A percentile compares a stretch with the other conserved stretches of the same genome.
phyloP scores from a whole-genome alignment of 495 filamentous ascomycete genomes.

The Lasiosphaeriaceae sp. region DNA sequence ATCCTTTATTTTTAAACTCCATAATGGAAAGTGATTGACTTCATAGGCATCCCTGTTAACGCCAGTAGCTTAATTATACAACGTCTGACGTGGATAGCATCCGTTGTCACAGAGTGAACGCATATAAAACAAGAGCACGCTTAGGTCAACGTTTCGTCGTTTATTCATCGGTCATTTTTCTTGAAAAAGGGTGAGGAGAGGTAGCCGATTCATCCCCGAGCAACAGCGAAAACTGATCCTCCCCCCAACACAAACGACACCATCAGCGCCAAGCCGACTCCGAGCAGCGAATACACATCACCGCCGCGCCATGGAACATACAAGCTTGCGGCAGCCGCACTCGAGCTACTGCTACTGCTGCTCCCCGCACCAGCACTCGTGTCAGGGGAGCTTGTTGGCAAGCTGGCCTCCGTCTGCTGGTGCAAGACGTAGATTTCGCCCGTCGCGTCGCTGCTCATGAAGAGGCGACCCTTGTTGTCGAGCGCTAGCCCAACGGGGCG shows the following conservation, averaged over 20 bases:
- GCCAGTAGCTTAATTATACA: no score
- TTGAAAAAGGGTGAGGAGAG: slow-evolving; percentile 1
- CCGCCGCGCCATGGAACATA: no score
- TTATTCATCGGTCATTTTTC: no score
- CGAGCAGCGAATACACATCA: slow-evolving; percentile 4
- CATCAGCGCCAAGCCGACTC: slow-evolving; percentile 5
- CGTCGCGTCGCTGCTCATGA: slow-evolving; percentile 53
- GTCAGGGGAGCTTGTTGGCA: not conserved
- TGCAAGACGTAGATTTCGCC: slow-evolving; percentile 56
- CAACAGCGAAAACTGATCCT: not conserved
- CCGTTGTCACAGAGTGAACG: no score
- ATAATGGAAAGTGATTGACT: no score
- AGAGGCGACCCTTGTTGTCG: slow-evolving; percentile 45
- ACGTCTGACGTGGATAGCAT: no score
- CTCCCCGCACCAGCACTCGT: not conserved
- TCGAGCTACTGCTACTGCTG: not conserved
- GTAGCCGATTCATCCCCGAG: not conserved
- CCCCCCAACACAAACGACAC: slow-evolving; percentile 6
- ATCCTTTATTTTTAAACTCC: no score
- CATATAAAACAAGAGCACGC: no score
- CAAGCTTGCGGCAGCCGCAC: not conserved
- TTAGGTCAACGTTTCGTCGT: no score
- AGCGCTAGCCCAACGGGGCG: slow-evolving; percentile 54
- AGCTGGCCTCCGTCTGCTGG: slow-evolving; percentile 3
- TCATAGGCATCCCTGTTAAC: no score